These are phyloP conservation scores for Rhinocladiella mackenziei DNA, from an alignment of 2,329 filamentous ascomycete genomes.

Conservation along the genomic window DNA sequence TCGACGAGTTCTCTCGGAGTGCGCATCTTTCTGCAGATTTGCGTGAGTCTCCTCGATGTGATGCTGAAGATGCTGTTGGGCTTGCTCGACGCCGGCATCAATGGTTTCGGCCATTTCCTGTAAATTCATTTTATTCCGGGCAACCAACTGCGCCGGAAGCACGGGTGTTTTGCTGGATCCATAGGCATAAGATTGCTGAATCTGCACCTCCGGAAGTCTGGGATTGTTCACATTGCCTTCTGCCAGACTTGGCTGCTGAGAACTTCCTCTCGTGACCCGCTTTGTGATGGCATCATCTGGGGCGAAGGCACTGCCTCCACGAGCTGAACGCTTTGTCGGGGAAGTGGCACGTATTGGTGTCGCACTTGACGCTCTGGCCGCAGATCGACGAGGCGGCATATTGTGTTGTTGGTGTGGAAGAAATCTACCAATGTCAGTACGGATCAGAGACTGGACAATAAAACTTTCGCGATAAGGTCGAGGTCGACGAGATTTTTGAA, in stretches of 20 bases:
- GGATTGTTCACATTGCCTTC: constrained; percentile 29
- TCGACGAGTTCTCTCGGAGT: constrained; percentile 27
- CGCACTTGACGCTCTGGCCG: constrained; percentile 17
- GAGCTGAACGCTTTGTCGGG: constrained; percentile 14
- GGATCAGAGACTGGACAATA: too few relatives aligned
- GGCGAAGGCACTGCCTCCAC: constrained; percentile 13
- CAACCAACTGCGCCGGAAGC: constrained; percentile 36
- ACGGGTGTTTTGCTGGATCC: constrained; percentile 37
- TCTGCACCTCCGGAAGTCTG: constrained; percentile 37
- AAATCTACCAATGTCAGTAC: background rate
- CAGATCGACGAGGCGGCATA: constrained; percentile 26
- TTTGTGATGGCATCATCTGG: constrained; percentile 16
- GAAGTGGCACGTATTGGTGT: constrained; percentile 19
- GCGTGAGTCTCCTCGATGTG: constrained; percentile 21
- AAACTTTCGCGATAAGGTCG: too few relatives aligned
- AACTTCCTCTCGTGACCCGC: constrained; percentile 18
- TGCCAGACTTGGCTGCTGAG: constrained; percentile 17
- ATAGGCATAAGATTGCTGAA: constrained; percentile 41
- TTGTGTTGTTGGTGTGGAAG: background rate
- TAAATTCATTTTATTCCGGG: constrained; percentile 33
- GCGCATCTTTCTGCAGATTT: constrained; percentile 18
- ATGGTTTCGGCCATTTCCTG: constrained; percentile 36
- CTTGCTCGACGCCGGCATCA: constrained; percentile 33
- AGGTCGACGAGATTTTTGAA: too few relatives aligned
- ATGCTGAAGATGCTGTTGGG: constrained; percentile 25